Evolutionary conservation across 495 filamentous ascomycete species (phyloP), one percentile per base, ranked within the genome.

Genomic region (Lepidopterella palustris): DNA sequence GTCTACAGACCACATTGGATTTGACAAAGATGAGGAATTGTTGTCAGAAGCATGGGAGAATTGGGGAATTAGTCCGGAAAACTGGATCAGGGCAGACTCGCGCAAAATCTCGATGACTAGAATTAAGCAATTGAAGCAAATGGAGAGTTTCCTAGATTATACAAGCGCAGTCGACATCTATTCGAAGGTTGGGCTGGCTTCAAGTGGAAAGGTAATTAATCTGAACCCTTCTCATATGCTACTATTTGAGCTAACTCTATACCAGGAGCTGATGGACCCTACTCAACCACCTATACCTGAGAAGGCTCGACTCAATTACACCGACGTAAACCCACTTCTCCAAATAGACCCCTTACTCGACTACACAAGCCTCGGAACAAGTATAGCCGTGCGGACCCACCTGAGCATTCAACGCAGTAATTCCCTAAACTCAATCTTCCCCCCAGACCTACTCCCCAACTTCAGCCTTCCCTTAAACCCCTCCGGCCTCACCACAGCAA

Each of bases 261-360:
- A 42, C 27, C 26, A 79, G 76, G 78, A 80, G 55, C 40, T 64
- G 6, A 64, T 88, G 26, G 89, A 95, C 64, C 71, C 80, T 9
- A 84, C 82, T 39, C 70, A 80, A 20, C 85, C 87, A 4, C 72
- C 77, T 11, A 72, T 86, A 8, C 72, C 81, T 0, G 76, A 82
- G 9, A 87, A 84, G 64, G 72, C 78, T 8, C 80, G 76, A 39
- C 74, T 80, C 4, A 87, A 90, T 70, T 89, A 81, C 58, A 76
- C 83, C 31, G 78, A 88, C 47, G 85, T 83, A 6, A 72, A 81
- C 49, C 77, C 73, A 11, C 66, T 91, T 2, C 69, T 95, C 15
- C 78, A 87, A 64, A 79, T 82, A 3, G 72, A 76, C 52, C 63
- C 65, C 20, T 10, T 55, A 11, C 29, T 72, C 2, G 74, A 83